These are phyloP conservation scores for Rubia yunnanensis DNA, from an alignment of 257 asterid genomes.

Conservation along the genomic window DNA sequence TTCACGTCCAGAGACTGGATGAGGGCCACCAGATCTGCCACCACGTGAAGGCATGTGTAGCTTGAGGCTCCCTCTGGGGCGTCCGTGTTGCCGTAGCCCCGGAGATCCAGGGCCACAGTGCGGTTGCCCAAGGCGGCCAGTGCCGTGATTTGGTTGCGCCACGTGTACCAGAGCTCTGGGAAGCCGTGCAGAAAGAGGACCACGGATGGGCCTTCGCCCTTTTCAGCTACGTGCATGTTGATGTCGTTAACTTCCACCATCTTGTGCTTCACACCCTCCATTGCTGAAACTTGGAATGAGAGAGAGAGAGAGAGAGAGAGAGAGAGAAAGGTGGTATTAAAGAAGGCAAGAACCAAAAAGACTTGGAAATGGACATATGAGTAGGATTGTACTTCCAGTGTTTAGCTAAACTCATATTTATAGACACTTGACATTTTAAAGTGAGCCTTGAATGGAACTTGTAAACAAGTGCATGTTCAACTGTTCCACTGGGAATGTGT, in stretches of 20 bases:
- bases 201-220: conserved; percentile 45
- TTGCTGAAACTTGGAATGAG: conserved; percentile 3
- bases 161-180: conserved; percentile 86
- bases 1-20: conserved; percentile 37
- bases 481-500: too few relatives aligned
- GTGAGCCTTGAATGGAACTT: background rate
- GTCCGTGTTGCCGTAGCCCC: conserved; percentile 73
- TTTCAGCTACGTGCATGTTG: conserved; percentile 78
- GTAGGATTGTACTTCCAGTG: background rate
- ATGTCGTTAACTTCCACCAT: conserved; percentile 56
- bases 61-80: conserved; percentile 34
- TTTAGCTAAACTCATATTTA: background rate
- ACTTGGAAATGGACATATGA: background rate
- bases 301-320: background rate
- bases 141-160: conserved; percentile 77
- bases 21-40: conserved; percentile 70
- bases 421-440: background rate
- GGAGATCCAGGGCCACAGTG: conserved; percentile 87
- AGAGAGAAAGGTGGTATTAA: background rate
- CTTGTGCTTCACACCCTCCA: conserved; percentile 55
- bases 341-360: background rate
- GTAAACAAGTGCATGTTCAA: too few relatives aligned
- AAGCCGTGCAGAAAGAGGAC: conserved; percentile 90
- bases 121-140: conserved; percentile 63
- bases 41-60: conserved; percentile 59